phyloP scores from a whole-genome alignment of 2,329 filamentous ascomycete genomes.

The Zelopaecilomyces penicillatus region DNA sequence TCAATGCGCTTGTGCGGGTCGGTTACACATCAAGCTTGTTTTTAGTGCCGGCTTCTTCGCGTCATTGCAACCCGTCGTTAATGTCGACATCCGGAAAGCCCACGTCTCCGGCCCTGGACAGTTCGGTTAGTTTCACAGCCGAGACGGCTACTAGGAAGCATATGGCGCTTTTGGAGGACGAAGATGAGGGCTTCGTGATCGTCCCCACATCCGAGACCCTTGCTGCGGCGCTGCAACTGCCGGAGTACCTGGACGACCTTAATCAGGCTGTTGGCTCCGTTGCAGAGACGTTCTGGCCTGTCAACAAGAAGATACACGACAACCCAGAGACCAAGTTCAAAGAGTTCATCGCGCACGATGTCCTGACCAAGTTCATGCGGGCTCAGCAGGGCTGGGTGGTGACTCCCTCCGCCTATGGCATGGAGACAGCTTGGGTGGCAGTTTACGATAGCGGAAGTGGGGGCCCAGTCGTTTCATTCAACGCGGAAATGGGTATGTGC shows the following conservation, averaged over 20 bases:
- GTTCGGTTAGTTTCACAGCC: too few relatives aligned
- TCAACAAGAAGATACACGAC: conserved; percentile 34
- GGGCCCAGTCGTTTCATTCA: conserved; percentile 33
- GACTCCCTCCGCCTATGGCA: conserved; percentile 30
- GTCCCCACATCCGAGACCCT: not conserved
- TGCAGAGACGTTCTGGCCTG: conserved; percentile 20
- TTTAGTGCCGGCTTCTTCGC: not conserved
- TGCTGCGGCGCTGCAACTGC: not conserved
- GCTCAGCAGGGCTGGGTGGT: conserved; percentile 29
- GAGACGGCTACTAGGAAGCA: too few relatives aligned
- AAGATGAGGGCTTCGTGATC: conserved; percentile 9
- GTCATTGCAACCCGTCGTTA: conserved; percentile 4
- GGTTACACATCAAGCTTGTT: too few relatives aligned
- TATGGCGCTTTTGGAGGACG: not conserved
- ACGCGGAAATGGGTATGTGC: conserved; percentile 26
- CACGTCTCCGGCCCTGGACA: not conserved
- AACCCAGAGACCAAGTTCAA: conserved; percentile 35
- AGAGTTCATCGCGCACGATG: conserved; percentile 33
- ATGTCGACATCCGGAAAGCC: not conserved
- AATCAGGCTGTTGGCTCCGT: conserved; percentile 12
- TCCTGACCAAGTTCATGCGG: conserved; percentile 28
- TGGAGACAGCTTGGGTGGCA: conserved; percentile 37
- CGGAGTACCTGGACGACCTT: conserved; percentile 32
- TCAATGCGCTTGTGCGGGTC: too few relatives aligned
- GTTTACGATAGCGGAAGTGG: conserved; percentile 26